phyloP scores from a whole-genome alignment of 352 stramenopile species.

The Globisporangium polare region DNA sequence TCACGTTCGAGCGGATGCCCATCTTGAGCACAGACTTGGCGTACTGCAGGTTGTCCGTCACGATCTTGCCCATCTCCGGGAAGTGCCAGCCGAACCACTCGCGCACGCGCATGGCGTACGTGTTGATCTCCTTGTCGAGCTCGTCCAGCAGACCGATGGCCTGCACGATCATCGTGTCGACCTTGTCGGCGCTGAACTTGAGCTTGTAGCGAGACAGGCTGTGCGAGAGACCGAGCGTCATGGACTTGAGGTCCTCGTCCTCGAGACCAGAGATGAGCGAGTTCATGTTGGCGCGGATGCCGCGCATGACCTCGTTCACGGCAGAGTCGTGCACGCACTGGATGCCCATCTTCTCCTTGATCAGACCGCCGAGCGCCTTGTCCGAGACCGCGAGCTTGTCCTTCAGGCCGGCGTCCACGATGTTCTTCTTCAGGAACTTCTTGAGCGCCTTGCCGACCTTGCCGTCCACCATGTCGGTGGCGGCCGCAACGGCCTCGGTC shows the following conservation, averaged over 20 bases:
- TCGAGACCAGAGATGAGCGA: constrained; percentile 90
- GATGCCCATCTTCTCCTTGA: constrained; percentile 99
- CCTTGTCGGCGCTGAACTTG: constrained; percentile 99
- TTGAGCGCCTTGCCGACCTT: constrained; percentile 97
- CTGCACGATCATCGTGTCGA: constrained; percentile 99
- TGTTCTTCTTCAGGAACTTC: constrained; percentile 99
- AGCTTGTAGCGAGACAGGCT: constrained; percentile 99
- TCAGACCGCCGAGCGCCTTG: constrained; percentile 92
- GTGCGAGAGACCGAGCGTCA: constrained; percentile 99
- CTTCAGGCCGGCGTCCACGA: constrained; percentile 91
- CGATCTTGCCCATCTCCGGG: constrained; percentile 97
- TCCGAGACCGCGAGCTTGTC: constrained; percentile 97
- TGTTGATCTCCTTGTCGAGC: constrained; percentile 99
- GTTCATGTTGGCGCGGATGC: constrained; percentile 96
- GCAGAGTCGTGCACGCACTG: constrained; percentile 89
- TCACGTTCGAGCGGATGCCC: constrained; percentile 91
- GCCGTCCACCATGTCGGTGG: constrained; percentile 96
- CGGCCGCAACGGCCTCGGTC: constrained; percentile 96
- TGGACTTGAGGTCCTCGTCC: constrained; percentile 92
- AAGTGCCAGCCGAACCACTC: constrained; percentile 99
- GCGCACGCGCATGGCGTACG: constrained; percentile 99
- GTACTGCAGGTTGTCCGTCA: constrained; percentile 99
- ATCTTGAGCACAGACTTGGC: constrained; percentile 97
- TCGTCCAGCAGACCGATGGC: constrained; percentile 99
- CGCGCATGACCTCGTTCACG: constrained; percentile 96